Evolutionary conservation across 768 basidiomycete species (phyloP), one percentile per base, ranked within the genome.

Genomic region (Lenzites betulinus): DNA sequence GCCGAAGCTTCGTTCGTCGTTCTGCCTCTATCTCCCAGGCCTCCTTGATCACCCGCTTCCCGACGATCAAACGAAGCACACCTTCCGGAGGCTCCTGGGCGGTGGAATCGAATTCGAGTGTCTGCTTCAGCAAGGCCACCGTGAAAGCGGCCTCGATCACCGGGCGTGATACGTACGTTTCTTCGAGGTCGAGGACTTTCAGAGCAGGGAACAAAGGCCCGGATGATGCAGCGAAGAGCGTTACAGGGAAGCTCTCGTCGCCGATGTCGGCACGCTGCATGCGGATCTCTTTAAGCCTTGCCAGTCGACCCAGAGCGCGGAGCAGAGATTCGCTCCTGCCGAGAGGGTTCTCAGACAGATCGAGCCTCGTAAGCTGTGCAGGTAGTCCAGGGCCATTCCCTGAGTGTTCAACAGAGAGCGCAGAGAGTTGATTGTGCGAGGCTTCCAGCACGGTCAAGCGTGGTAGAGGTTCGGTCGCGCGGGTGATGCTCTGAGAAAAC

Each of bases 1-100:
- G 76, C 36, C 78, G 78, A n/a, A 70, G 71, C 56, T 79, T 82
- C 3, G 76, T 66, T 47, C 81, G 78, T 50, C 78, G 75, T 67
- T 93, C 91, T 18, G 84, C 76, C 69, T 90, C 90, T 13, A 93
- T 63, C 69, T 93, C 92, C 92, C 92, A 93, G 33, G 82, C 72
- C 71, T 93, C 92, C 68, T 85, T 85, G 58, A 89, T 67, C 25
- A 90, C 75, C 64, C 79, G 80, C 75, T 90, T 91, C 16, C 91
- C 92, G 2, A 91, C 78, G 18, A 85, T 75, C 20, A 93, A 75
- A 49, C 80, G 79, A 2, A 82, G 67, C 0, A 81, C 75, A 18
- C 85, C 87, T 39, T 76, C 75, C 3, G 78, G 76, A 8, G 83
- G 83, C 42, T 83, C 81, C 33, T 85, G 82, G 16, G 75, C 73